phyloP scores from a whole-genome alignment of 345 rosid genomes.

The Rhodamnia argentea region DNA sequence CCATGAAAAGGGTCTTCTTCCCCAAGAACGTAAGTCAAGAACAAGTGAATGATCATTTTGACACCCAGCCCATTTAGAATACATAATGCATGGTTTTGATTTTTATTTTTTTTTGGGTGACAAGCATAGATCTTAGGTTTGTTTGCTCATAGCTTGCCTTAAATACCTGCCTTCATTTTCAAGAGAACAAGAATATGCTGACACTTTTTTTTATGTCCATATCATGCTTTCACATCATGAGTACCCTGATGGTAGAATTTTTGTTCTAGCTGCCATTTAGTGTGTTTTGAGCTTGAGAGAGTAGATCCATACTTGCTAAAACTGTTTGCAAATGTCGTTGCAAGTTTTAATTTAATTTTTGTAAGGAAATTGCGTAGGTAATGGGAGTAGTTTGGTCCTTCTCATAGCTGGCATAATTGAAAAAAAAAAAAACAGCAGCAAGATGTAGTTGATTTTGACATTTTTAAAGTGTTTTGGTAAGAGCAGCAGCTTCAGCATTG shows the following conservation, averaged over 20 bases:
- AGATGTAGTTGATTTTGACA: not conserved
- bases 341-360: not conserved
- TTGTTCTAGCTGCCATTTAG: not conserved
- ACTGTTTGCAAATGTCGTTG: not conserved
- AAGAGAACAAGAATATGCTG: not conserved
- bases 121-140: not conserved
- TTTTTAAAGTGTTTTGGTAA: not conserved
- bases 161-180: not conserved
- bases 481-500: not conserved
- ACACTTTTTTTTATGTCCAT: not conserved
- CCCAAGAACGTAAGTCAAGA: constrained; percentile 68
- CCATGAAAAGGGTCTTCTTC: constrained; percentile 89
- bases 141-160: not conserved
- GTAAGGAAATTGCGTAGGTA: not conserved
- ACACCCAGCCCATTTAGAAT: not conserved
- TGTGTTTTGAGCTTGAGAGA: not conserved
- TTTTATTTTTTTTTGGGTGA: not conserved
- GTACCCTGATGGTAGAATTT: not conserved
- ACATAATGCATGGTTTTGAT: not conserved
- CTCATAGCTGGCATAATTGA: not conserved
- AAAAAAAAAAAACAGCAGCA: not conserved
- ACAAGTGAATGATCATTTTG: not conserved
- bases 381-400: not conserved
- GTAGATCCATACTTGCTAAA: not conserved
- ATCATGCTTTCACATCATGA: not conserved